These are phyloP conservation scores for Ophiostoma sp. DNA, from an alignment of 2,329 filamentous ascomycete genomes.

Conservation along the genomic window DNA sequence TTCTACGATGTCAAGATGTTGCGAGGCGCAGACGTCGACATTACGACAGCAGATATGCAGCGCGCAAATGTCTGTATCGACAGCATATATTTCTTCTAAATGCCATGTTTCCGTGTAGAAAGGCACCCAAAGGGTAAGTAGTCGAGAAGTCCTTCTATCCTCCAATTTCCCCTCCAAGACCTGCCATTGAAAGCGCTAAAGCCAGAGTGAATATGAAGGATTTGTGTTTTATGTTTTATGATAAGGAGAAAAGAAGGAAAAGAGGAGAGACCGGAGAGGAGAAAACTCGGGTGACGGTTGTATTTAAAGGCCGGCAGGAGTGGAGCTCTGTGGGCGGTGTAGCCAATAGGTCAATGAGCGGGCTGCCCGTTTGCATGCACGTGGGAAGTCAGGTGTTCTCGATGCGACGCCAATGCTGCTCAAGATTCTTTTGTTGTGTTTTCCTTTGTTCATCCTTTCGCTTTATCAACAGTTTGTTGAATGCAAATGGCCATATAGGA, in stretches of 20 bases:
- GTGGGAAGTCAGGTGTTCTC: not conserved
- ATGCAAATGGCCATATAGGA: no score
- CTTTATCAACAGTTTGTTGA: no score
- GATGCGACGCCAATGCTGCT: not conserved
- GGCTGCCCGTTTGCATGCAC: not conserved
- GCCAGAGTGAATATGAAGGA: conserved; percentile 64
- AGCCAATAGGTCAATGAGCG: not conserved
- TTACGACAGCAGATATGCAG: not conserved
- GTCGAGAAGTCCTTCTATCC: conserved; percentile 51
- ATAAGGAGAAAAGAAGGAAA: conserved; percentile 33
- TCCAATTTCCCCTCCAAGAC: conserved; percentile 64
- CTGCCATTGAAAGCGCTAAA: conserved; percentile 51
- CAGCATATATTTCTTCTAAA: conserved; percentile 34
- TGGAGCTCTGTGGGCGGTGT: not conserved
- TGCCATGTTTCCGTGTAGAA: conserved; percentile 29
- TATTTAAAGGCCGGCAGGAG: not conserved
- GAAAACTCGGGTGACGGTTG: not conserved
- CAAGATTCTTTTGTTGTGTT: not conserved
- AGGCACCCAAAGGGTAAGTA: conserved; percentile 54
- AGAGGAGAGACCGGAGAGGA: conserved; percentile 1
- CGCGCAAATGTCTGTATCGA: conserved; percentile 32
- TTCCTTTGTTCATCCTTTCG: no score
- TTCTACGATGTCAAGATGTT: no score
- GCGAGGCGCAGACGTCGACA: not conserved
- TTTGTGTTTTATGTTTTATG: conserved; percentile 40